Percentiles rank a stretch among this genome's conserved stretches.
Conservation (phyloP, 2,329 filamentous ascomycete genomes). For the Penicillium sp. region DNA sequence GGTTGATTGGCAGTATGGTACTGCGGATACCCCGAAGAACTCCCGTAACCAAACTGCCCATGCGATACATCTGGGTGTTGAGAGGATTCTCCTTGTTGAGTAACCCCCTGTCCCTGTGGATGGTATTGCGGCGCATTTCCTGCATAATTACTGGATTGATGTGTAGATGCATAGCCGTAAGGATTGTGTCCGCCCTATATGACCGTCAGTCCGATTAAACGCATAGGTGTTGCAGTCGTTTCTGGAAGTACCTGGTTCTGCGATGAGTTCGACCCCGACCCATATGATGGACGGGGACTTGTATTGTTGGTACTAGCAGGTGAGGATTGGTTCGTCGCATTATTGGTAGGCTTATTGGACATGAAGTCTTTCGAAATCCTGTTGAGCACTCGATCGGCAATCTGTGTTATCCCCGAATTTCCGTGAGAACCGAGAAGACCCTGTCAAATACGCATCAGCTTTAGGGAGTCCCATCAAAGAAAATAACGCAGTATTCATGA, state of each 20-base stretch:
- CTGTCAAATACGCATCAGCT: slow-evolving; percentile 23
- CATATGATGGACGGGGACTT: slow-evolving; percentile 7
- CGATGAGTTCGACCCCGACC: not conserved
- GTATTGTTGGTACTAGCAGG: slow-evolving; percentile 3
- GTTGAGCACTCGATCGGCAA: slow-evolving; percentile 15
- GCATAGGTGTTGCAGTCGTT: not conserved
- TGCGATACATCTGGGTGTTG: not conserved
- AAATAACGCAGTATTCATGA: slow-evolving; percentile 15
- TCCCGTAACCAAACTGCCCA: not conserved
- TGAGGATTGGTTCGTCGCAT: slow-evolving; percentile 4
- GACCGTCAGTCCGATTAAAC: not conserved
- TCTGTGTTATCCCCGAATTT: slow-evolving; percentile 15
- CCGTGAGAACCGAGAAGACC: slow-evolving; percentile 6
- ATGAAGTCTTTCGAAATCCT: slow-evolving; percentile 19
- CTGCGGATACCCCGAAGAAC: slow-evolving; percentile 3
- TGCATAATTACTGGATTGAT: slow-evolving; percentile 14
- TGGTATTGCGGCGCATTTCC: slow-evolving; percentile 17
- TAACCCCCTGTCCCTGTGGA: slow-evolving; percentile 9
- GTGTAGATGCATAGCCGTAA: slow-evolving; percentile 17
- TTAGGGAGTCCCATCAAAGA: slow-evolving; percentile 1
- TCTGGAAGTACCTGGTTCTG: slow-evolving; percentile 13
- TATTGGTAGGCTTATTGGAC: slow-evolving; percentile 1
- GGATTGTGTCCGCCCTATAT: slow-evolving; percentile 14
- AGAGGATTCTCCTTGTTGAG: not conserved
- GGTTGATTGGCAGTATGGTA: slow-evolving; percentile 8